Base-by-base conservation (phyloP, 1,284 basidiomycete species). In the Kalmanozyma brasiliensis region DNA sequence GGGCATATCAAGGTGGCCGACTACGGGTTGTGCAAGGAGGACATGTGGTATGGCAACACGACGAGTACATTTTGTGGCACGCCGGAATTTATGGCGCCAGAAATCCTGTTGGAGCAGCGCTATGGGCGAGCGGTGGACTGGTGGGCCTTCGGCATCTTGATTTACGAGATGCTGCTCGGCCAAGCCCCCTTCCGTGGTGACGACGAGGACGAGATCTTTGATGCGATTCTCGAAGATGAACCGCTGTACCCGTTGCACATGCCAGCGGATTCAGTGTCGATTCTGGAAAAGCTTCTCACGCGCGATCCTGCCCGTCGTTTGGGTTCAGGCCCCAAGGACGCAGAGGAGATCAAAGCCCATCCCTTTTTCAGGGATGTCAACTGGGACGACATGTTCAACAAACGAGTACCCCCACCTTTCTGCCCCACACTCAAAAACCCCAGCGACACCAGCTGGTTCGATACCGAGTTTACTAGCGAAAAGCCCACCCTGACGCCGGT, bases 131-230 rank as follows among this genome's bases (percentile, higher is more conserved):
- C 96, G 6, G 96, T 98, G 47, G 96, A 99, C 81, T 99, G 96
- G 96, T 99, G 96, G 96, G 96, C 96, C 8, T 98, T 98, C 81
- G 96, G 96, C 70, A 95, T 99, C 8, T 84, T 98, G 75, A 97
- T 93, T 42, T 99, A 99, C 82, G 96, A 98, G 84, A 99, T 99
- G 96, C 85, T 99, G 52, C 87, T 98, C 26, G 96, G 96, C 36
- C 96, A 98, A 84, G 97, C 95, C 14, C 96, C 96, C 3, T 99
- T 98, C 89, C 90, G 95, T 49, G 96, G 96, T 57, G 96, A 98
- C 78, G 96, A 98, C 77, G 96, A 98, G 83, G 96, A 99, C 82
- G 96, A 99, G 86, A 98, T 98, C 71, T 99, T 98, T 81, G 96
- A 98, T 83, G 96, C 96, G 35, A 98, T 98, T 77, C 84, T 99